These are phyloP conservation scores for Alternaria tenuissima DNA, from an alignment of 2,329 filamentous ascomycete genomes.

Conservation along the genomic window DNA sequence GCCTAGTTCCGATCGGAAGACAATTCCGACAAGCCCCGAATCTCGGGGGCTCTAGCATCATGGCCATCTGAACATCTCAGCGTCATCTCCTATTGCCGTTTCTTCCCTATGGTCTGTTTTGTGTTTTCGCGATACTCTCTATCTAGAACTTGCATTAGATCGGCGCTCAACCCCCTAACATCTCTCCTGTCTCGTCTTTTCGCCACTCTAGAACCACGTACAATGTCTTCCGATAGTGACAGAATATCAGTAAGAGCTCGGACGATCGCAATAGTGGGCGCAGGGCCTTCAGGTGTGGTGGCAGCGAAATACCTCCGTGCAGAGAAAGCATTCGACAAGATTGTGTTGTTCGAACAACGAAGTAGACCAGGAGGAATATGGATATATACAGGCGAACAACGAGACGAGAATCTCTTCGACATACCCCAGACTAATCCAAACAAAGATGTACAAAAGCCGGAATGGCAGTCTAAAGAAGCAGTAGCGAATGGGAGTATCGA, in stretches of 20 bases:
- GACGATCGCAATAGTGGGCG: conserved; percentile 80
- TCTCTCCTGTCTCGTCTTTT: not conserved
- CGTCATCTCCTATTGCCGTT: not conserved
- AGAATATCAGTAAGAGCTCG: conserved; percentile 55
- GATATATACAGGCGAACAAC: conserved; percentile 72
- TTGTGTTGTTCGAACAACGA: conserved; percentile 86
- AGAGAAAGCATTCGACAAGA: conserved; percentile 72
- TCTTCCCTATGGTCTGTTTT: not conserved
- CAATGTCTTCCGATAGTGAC: conserved; percentile 18
- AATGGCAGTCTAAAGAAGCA: conserved; percentile 51
- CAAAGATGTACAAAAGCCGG: conserved; percentile 69
- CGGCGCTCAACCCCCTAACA: no score
- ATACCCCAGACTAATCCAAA: conserved; percentile 74
- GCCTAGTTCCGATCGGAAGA: conserved; percentile 16
- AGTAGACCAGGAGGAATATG: conserved; percentile 81
- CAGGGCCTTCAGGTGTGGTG: conserved; percentile 79
- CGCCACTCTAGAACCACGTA: not conserved
- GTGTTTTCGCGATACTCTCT: conserved; percentile 3
- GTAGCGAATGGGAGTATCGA: not conserved
- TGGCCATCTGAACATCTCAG: not conserved
- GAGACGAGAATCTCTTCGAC: conserved; percentile 56
- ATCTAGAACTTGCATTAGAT: not conserved
- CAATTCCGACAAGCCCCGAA: conserved; percentile 25
- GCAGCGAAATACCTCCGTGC: conserved; percentile 80
- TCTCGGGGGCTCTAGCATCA: conserved; percentile 11